Evolutionary conservation across 2,329 filamentous ascomycete genomes (phyloP).

Genomic region (Aspergillus floridensis): DNA sequence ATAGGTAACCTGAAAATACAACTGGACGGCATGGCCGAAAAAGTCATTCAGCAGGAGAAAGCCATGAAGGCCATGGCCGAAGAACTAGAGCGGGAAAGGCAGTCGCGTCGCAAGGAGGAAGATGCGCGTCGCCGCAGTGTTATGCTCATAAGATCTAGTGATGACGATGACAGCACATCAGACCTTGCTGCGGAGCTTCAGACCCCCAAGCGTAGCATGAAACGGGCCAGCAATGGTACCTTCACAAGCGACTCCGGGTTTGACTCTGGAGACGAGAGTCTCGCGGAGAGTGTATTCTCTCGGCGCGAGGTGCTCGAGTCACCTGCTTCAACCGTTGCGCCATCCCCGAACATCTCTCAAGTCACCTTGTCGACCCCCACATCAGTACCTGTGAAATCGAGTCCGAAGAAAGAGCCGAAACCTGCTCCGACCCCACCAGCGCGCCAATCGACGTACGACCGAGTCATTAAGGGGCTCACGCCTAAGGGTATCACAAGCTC

Average conservation of each 20-base stretch:
- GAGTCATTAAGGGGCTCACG: slow-evolving; percentile 43
- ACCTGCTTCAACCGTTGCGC: slow-evolving; percentile 38
- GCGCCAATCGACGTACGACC: slow-evolving; percentile 41
- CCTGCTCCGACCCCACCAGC: slow-evolving; percentile 8
- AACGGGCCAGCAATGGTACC: slow-evolving; percentile 41
- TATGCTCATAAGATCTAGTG: slow-evolving; percentile 29
- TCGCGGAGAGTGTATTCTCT: slow-evolving; percentile 50
- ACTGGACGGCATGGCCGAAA: slow-evolving; percentile 58
- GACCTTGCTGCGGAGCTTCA: slow-evolving; percentile 34
- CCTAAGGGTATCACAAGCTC: slow-evolving; percentile 34
- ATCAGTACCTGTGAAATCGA: slow-evolving; percentile 32
- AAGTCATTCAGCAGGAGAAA: slow-evolving; percentile 55
- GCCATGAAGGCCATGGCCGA: slow-evolving; percentile 53
- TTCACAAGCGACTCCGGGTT: slow-evolving; percentile 57
- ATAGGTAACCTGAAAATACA: slow-evolving; percentile 59
- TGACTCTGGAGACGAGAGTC: slow-evolving; percentile 57
- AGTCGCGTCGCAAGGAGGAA: slow-evolving; percentile 38
- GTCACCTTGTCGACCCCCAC: slow-evolving; percentile 30
- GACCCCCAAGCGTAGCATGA: slow-evolving; percentile 32
- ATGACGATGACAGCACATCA: slow-evolving; percentile 35
- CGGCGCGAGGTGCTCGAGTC: slow-evolving; percentile 35
- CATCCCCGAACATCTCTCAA: slow-evolving; percentile 38
- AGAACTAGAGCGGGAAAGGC: slow-evolving; percentile 47
- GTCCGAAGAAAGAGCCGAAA: slow-evolving; percentile 29
- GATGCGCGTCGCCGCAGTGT: slow-evolving; percentile 37